phyloP scores from a whole-genome alignment of 2,329 filamentous ascomycete species.

The Geosmithia morbida region DNA sequence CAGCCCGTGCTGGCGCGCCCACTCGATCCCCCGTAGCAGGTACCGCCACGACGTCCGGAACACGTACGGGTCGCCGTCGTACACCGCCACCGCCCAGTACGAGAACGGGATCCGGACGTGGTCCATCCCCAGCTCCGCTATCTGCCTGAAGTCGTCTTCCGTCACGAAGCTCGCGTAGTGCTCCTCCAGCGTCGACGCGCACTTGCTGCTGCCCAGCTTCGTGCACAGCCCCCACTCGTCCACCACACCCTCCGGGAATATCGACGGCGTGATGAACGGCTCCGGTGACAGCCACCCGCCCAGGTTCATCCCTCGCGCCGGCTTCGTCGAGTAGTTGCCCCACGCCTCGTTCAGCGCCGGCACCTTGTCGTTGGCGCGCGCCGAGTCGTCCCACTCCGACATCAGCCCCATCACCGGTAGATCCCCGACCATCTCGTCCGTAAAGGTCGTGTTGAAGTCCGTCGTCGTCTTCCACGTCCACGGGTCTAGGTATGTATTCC shows the following conservation, averaged over 20 bases:
- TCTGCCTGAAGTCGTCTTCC: conserved; percentile 71
- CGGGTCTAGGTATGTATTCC: conserved; percentile 70
- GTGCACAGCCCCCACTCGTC: conserved; percentile 76
- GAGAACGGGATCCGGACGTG: conserved; percentile 93
- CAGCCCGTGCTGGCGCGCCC: conserved; percentile 80
- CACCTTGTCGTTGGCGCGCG: conserved; percentile 63
- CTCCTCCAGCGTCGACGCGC: conserved; percentile 59
- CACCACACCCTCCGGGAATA: conserved; percentile 65
- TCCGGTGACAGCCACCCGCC: conserved; percentile 92
- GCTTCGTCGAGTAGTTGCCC: conserved; percentile 60
- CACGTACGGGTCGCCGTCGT: conserved; percentile 77
- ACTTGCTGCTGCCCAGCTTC: conserved; percentile 49
- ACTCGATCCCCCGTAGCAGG: conserved; percentile 83
- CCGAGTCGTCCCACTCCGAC: conserved; percentile 72
- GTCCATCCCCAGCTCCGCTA: conserved; percentile 77
- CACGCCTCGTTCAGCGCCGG: conserved; percentile 64
- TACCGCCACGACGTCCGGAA: conserved; percentile 85
- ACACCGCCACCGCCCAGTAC: conserved; percentile 86
- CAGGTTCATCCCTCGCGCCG: conserved; percentile 80
- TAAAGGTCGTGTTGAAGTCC: conserved; percentile 93
- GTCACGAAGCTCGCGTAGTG: conserved; percentile 87
- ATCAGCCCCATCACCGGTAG: conserved; percentile 86
- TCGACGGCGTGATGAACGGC: conserved; percentile 87
- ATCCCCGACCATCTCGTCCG: conserved; percentile 66
- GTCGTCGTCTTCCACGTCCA: conserved; percentile 82